These are phyloP conservation scores for Fusarium veterinarium DNA, from an alignment of 2,329 filamentous ascomycete species.

Conservation along the genomic window DNA sequence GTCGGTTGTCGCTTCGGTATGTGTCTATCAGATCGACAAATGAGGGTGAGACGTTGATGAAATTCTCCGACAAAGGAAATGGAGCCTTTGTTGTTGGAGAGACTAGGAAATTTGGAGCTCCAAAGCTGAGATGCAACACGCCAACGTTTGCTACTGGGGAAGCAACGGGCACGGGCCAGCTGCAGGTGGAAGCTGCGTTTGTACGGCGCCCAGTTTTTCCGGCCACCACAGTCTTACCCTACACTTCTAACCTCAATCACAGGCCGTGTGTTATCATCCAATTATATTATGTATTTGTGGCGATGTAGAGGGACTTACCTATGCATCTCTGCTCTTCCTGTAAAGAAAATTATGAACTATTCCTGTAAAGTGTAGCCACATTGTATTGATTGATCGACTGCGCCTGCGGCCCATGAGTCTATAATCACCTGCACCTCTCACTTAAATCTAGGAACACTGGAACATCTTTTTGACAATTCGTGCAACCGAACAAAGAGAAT, in stretches of 20 bases:
- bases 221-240: conserved; percentile 9
- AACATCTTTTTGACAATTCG: neutral
- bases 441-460: neutral
- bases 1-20: conserved; percentile 2
- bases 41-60: conserved; percentile 27
- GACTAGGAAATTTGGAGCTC: conserved; percentile 45
- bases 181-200: conserved; percentile 1
- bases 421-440: too few species aligned
- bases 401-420: neutral
- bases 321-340: neutral
- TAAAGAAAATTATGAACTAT: too few species aligned
- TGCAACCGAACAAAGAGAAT: too few species aligned
- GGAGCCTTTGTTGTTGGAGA: conserved; percentile 37
- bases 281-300: neutral
- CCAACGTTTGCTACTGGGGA: conserved; percentile 35
- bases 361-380: neutral
- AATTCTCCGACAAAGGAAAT: conserved; percentile 39
- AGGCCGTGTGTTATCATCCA: neutral
- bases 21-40: conserved; percentile 9
- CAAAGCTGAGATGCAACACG: conserved; percentile 40
- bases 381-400: neutral
- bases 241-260: neutral
- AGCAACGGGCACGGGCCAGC: conserved; percentile 39
- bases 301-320: neutral
- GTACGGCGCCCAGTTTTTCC: conserved; percentile 36